phyloP scores from a whole-genome alignment of 2,329 filamentous ascomycete genomes.

The Aspergillus nomiae region DNA sequence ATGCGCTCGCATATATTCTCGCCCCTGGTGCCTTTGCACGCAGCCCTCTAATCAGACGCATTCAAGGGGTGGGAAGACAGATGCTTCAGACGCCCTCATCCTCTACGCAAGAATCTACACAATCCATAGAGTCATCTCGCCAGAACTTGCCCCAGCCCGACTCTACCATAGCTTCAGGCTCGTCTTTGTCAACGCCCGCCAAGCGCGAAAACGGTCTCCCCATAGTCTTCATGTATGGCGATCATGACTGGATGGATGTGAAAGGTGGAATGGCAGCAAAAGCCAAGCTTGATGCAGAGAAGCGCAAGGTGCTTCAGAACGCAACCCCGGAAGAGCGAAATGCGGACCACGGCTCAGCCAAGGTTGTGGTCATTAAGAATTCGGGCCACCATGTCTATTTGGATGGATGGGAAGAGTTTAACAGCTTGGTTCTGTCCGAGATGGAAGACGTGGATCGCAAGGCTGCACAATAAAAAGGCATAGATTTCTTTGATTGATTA shows the following conservation, averaged over 20 bases:
- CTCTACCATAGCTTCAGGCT: slow-evolving; percentile 10
- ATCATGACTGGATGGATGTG: slow-evolving; percentile 99
- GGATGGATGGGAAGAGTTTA: slow-evolving; percentile 71
- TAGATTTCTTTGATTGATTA: not conserved
- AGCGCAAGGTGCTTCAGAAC: slow-evolving; percentile 59
- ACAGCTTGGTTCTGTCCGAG: slow-evolving; percentile 64
- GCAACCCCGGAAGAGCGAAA: slow-evolving; percentile 67
- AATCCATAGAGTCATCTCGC: slow-evolving; percentile 15
- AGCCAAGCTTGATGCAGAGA: slow-evolving; percentile 73
- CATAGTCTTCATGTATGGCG: slow-evolving; percentile 92
- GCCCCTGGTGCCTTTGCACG: slow-evolving; percentile 92
- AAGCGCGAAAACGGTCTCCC: slow-evolving; percentile 69
- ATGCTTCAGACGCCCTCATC: slow-evolving; percentile 35
- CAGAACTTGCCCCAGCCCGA: slow-evolving; percentile 32
- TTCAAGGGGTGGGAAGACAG: slow-evolving; percentile 84
- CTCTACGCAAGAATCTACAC: slow-evolving; percentile 13
- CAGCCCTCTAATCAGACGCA: slow-evolving; percentile 81
- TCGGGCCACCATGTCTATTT: slow-evolving; percentile 74
- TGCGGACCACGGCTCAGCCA: slow-evolving; percentile 76
- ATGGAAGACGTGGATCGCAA: slow-evolving; percentile 61
- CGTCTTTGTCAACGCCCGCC: slow-evolving; percentile 17
- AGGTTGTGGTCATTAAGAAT: slow-evolving; percentile 74
- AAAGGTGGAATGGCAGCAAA: slow-evolving; percentile 78
- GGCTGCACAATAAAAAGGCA: slow-evolving; percentile 16
- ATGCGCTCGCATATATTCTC: slow-evolving; percentile 87